These are phyloP conservation scores for Xylaria palmicola DNA, from an alignment of 495 filamentous ascomycete species.

Conservation along the genomic window DNA sequence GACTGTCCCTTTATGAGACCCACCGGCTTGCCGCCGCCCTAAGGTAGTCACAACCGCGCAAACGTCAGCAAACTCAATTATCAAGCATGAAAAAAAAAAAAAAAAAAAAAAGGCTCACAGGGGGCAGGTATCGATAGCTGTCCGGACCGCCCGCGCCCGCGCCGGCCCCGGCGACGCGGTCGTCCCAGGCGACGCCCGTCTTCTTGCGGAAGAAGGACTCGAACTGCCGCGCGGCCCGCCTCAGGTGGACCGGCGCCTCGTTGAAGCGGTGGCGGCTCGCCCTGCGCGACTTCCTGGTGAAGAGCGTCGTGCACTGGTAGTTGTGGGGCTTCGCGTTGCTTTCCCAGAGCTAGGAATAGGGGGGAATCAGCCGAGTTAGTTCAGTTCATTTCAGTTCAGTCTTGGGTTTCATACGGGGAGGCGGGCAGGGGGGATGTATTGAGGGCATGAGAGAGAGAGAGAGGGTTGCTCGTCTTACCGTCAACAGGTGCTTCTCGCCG, in stretches of 20 bases:
- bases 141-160: constrained; percentile 5
- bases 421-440: too few species aligned
- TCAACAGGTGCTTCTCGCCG: constrained; percentile 33
- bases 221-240: constrained; percentile 47
- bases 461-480: constrained; percentile 28
- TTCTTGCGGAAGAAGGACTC: constrained; percentile 55
- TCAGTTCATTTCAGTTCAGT: background rate
- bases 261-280: constrained; percentile 25
- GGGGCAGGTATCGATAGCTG: constrained; percentile 35
- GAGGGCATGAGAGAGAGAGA: background rate
- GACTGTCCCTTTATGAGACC: constrained; percentile 19
- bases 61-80: too few species aligned
- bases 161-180: constrained; percentile 36
- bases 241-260: constrained; percentile 25
- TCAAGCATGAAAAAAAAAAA: background rate
- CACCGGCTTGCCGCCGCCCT: constrained; percentile 41
- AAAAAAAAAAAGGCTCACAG: constrained; percentile 30
- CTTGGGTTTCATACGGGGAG: too few species aligned
- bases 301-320: constrained; percentile 42
- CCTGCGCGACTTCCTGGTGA: constrained; percentile 29
- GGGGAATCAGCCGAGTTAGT: background rate
- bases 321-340: constrained; percentile 43
- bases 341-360: constrained; percentile 42
- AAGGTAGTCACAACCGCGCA: too few species aligned
- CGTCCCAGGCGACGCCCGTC: constrained; percentile 56